phyloP scores from a whole-genome alignment of 768 basidiomycete genomes.

The Suillus americanus region DNA sequence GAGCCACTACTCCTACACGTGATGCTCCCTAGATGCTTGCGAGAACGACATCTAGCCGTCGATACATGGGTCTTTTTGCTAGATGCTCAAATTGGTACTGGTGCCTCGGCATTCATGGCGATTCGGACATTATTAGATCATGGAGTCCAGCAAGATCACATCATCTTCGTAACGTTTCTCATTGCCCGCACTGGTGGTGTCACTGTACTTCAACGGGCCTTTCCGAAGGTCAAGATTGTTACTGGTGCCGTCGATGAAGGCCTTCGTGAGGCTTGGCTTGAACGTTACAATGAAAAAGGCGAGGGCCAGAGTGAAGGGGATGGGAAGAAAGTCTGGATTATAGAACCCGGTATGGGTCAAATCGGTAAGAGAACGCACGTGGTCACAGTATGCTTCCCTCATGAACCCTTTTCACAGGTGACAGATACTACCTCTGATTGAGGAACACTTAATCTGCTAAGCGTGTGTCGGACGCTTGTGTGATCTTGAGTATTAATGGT shows the following conservation, averaged over 20 bases:
- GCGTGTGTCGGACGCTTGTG: not conserved
- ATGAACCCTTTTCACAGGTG: not conserved
- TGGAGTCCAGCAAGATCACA: constrained; percentile 78
- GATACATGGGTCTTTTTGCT: constrained; percentile 84
- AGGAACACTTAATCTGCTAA: not conserved
- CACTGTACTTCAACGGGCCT: constrained; percentile 74
- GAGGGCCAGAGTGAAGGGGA: constrained; percentile 40
- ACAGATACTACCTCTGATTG: constrained; percentile 7
- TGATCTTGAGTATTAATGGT: not conserved
- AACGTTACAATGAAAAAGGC: constrained; percentile 51
- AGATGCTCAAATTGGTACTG: constrained; percentile 95
- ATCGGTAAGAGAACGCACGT: constrained; percentile 53
- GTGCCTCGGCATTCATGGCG: constrained; percentile 92
- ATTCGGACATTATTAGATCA: constrained; percentile 93
- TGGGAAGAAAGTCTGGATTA: constrained; percentile 73
- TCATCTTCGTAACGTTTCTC: constrained; percentile 88
- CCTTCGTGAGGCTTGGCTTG: constrained; percentile 73
- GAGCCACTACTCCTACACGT: constrained; percentile 87
- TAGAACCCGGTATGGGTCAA: constrained; percentile 88
- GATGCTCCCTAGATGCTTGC: constrained; percentile 74
- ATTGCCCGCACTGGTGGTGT: constrained; percentile 83
- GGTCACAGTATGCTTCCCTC: not conserved
- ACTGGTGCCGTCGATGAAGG: constrained; percentile 81
- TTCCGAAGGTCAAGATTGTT: constrained; percentile 82
- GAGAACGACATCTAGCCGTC: constrained; percentile 60